These are phyloP conservation scores for Apocynum venetum DNA, from an alignment of 257 asterid species.

Conservation along the genomic window DNA sequence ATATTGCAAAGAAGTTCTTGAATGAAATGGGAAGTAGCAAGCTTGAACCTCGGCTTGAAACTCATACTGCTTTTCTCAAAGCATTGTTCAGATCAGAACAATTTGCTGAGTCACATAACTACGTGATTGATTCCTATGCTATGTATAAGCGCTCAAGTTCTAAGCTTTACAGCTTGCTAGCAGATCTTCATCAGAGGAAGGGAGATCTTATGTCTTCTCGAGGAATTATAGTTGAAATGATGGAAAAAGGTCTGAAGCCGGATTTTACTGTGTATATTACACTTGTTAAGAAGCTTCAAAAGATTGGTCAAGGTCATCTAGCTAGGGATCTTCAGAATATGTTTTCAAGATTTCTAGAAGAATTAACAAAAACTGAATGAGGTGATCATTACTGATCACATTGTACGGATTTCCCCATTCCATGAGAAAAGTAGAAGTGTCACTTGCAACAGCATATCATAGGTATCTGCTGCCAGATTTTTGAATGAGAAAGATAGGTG, in stretches of 20 bases:
- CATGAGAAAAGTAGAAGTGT: no score
- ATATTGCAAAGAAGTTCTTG: slow-evolving; percentile 38
- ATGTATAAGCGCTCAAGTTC: slow-evolving; percentile 35
- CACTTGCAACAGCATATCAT: neutral
- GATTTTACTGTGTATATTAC: slow-evolving; percentile 39
- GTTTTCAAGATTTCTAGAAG: slow-evolving; percentile 12
- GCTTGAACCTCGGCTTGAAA: slow-evolving; percentile 47
- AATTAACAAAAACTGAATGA: neutral
- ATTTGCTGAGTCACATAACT: slow-evolving; percentile 43
- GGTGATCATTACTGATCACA: neutral
- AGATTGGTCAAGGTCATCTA: slow-evolving; percentile 36
- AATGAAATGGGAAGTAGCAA: slow-evolving; percentile 45
- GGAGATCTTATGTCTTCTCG: slow-evolving; percentile 54
- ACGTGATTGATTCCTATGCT: slow-evolving; percentile 44
- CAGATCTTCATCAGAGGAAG: slow-evolving; percentile 44
- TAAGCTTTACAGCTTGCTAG: slow-evolving; percentile 54
- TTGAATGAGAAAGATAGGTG: neutral
- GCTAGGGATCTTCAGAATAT: slow-evolving; percentile 36
- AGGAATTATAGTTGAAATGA: slow-evolving; percentile 54
- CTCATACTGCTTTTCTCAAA: slow-evolving; percentile 51
- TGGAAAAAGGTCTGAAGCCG: slow-evolving; percentile 67
- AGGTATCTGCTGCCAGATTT: neutral
- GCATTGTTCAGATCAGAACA: slow-evolving; percentile 39
- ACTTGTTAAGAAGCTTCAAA: slow-evolving; percentile 39
- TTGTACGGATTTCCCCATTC: neutral